Evolutionary conservation across 345 rosid species (phyloP), one percentile per base, ranked within the genome.

Genomic region (Eucalyptus curtisii): DNA sequence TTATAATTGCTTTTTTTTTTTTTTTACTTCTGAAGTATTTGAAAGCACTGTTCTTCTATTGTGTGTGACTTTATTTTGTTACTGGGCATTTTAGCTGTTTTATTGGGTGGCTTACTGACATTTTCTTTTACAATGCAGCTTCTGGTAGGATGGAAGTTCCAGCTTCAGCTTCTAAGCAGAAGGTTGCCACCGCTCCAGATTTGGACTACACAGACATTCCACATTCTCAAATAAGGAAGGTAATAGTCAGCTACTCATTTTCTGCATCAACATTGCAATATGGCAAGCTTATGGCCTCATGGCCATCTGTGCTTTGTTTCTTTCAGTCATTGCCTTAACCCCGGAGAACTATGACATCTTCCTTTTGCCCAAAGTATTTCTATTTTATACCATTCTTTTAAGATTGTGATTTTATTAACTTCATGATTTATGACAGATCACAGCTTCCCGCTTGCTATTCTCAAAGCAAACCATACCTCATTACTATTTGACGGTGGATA

Each of bases 391-490:
- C 47, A 37, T 76, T 24, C 47, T 76, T 76, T 76, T 40, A 42
- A 76, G 27, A 76, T 37, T 76, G 25, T 76, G 82, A 76, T 76
- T 76, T 42, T 76, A 40, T 76, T 76, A 76, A 40, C 42, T 76
- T 76, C 82, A 20, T 76, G 15, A 37, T 10, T 40, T 76, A 76
- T 88, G 90, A 93, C 94, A 98, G 99, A 90, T 98, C 89, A 98
- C 99, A 30, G 99, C 99, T 90, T 95, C 98, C 86, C 96, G 99
- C 89, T 93, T 98, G 90, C 91, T 97, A 90, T 90, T 95, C 90
- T 98, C 99, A 11, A 98, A 98, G 96, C 99, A 98, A 90, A 97
- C 98, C 12, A 97, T 98, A 91, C 99, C 99, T 85, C 99, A 97
- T 93, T 98, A 97, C 93, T 98, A 98, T 91, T 87, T 98, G 91